Evolutionary conservation across 257 asterid species (phyloP), one percentile per base, ranked within the genome.

Genomic region (Nicotiana benthamiana): DNA sequence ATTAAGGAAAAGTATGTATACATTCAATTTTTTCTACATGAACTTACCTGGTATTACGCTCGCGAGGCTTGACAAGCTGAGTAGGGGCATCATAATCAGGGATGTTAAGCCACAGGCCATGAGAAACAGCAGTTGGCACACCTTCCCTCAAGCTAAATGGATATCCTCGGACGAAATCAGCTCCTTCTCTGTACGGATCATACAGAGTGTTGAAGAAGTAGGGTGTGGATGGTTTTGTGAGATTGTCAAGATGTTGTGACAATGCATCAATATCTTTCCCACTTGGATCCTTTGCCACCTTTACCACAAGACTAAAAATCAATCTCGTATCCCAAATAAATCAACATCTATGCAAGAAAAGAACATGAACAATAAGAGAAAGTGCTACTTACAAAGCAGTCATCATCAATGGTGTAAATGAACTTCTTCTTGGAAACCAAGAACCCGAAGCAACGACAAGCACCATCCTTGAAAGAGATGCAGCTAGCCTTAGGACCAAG

Each of bases 51-150:
- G 85, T 87, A 80, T 87, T 87, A 34, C 90, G 84, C 51, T 87
- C 90, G 3, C 40, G 87, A 9, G 90, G 90, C 84, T 87, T 87
- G 77, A 87, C 90, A 11, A 87, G 88, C 77, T 87, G 90, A 32
- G 88, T 87, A 17, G 90, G 90, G 48, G 88, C 88, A 20, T 87
- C 90, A 59, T 85, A 87, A 72, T 87, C 90, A 26, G 88, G 88
- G 75, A 87, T 85, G 81, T 87, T 87, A 81, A 87, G 90, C 90
- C 90, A 87, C 30, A 87, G 86, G 0, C 90, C 90, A 60, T 87
- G 90, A 32, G 90, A 87, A 36, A 87, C 85, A 11, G 88, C 90
- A 3, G 90, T 87, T 0, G 90, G 88, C 40, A 78, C 90, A 27
- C 90, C 90, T 62, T 80, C 84, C 66, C 90, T 80, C 52, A 87